Percentiles rank a stretch among this genome's conserved stretches.
These are phyloP conservation scores for Aspergillus sp. DNA, from an alignment of 2,329 filamentous ascomycete species.

Conservation along the genomic window DNA sequence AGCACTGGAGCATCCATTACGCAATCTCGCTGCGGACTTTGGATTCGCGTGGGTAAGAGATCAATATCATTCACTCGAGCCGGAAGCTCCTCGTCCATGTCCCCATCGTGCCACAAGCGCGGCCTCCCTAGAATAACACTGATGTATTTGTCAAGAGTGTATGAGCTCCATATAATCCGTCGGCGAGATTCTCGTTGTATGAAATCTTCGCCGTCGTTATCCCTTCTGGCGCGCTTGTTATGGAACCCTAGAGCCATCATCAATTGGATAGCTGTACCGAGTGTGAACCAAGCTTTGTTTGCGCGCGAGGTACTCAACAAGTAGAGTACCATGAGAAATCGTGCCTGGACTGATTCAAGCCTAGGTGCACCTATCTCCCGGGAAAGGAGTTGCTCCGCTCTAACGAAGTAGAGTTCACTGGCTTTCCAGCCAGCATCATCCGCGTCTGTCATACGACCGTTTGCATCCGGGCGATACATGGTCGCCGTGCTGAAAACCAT, in stretches of 20 bases:
- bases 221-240: slow-evolving; percentile 16
- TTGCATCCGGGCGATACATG: slow-evolving; percentile 15
- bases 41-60: slow-evolving; percentile 5
- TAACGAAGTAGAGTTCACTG: slow-evolving; percentile 23
- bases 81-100: slow-evolving; percentile 56
- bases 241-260: slow-evolving; percentile 39
- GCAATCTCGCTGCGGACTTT: slow-evolving; percentile 17
- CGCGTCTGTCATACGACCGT: slow-evolving; percentile 17
- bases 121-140: slow-evolving; percentile 40
- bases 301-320: slow-evolving; percentile 38
- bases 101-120: slow-evolving; percentile 34
- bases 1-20: slow-evolving; percentile 25
- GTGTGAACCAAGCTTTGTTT: slow-evolving; percentile 39
- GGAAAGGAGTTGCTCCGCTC: slow-evolving; percentile 19
- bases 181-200: slow-evolving; percentile 33
- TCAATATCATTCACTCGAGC: slow-evolving; percentile 19
- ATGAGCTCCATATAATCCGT: slow-evolving; percentile 39
- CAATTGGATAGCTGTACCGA: slow-evolving; percentile 39
- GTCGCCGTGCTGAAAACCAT: slow-evolving; percentile 22
- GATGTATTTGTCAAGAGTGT: slow-evolving; percentile 42
- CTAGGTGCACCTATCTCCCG: slow-evolving; percentile 20
- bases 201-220: slow-evolving; percentile 10
- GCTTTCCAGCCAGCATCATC: slow-evolving; percentile 15
- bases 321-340: slow-evolving; percentile 30
- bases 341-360: slow-evolving; percentile 22